phyloP scores from a whole-genome alignment of 352 stramenopile species.

The Phytopythium litorale region DNA sequence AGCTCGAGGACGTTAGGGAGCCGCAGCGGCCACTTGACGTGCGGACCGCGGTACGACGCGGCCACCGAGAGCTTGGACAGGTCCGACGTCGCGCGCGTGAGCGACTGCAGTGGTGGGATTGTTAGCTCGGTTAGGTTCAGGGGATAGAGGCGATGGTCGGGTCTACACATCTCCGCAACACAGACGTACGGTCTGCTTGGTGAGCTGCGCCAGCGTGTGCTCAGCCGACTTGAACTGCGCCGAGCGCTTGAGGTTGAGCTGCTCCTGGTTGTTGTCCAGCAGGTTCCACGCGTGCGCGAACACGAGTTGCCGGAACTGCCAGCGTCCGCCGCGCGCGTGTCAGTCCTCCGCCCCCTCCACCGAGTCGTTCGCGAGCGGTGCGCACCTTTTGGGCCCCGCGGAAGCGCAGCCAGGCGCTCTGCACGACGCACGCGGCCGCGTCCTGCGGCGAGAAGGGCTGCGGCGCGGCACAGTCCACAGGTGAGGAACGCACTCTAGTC shows the following conservation, averaged over 20 bases:
- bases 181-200: slow-evolving; percentile 52
- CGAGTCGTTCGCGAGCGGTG: neutral
- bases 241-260: slow-evolving; percentile 84
- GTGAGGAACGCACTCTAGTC: neutral
- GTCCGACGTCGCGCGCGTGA: slow-evolving; percentile 52
- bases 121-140: neutral
- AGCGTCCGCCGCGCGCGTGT: neutral
- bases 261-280: slow-evolving; percentile 88
- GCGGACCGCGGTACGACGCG: slow-evolving; percentile 69
- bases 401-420: slow-evolving; percentile 70
- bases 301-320: slow-evolving; percentile 75
- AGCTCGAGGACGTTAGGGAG: slow-evolving; percentile 85
- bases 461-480: neutral
- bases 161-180: neutral
- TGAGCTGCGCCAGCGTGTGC: slow-evolving; percentile 73
- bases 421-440: slow-evolving; percentile 66
- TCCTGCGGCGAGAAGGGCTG: slow-evolving; percentile 81
- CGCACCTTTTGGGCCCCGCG: slow-evolving; percentile 68
- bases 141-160: neutral
- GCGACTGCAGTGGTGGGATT: slow-evolving; percentile 18
- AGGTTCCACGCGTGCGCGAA: slow-evolving; percentile 87
- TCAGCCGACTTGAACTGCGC: slow-evolving; percentile 84
- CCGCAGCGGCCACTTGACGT: slow-evolving; percentile 80
- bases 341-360: neutral
- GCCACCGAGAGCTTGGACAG: slow-evolving; percentile 44